Base-by-base conservation (phyloP, 2,329 filamentous ascomycete genomes). In the Trichoderma guizhouense region DNA sequence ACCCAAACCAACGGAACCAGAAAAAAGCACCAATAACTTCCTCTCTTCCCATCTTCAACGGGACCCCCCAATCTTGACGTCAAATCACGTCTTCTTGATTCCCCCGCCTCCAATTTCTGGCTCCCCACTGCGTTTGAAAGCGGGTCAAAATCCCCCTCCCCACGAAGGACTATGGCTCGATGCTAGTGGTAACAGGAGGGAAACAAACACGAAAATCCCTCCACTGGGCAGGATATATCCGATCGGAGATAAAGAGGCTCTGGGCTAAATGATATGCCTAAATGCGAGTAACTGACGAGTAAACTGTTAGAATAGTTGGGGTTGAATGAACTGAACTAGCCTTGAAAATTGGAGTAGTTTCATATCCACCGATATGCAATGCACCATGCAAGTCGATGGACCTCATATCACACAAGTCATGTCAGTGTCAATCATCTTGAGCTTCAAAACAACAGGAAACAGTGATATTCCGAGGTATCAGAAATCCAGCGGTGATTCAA, bases 401-500 rank as follows among this genome's bases (percentile, higher is more conserved):
- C 21, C 18, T 60, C 57, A 24, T 15, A 36, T 36, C 34, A 2
- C 34, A 34, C 57, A 21, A 21, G 30, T 34, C 57, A n/a, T 34
- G 28, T 24, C 60, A 26, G 21, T 30, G 58, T 12, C 32, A 24
- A 18, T 61, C 30, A 26, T 24, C 2, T 28, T 24, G 1, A 28
- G 51, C 51, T 21, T 21, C 32, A 28, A 28, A n/a, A 57, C 39
- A 67, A 57, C 11, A 34, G 24, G 43, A 60, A 58, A 66, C 30
- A 43, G 39, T 66, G 43, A 18, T 24, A 57, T 71, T 71, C 47
- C 60, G 60, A 66, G 47, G 58, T 57, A 58, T 57, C 64, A 55
- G 30, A 43, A 69, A 62, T 53, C 57, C 55, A 61, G 66, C 66
- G 55, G 34, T 60, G 66, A 66, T 69, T 61, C 58, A 69, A 69